Base-by-base conservation (phyloP, 2,329 filamentous ascomycete genomes). In the Nemania sp. region DNA sequence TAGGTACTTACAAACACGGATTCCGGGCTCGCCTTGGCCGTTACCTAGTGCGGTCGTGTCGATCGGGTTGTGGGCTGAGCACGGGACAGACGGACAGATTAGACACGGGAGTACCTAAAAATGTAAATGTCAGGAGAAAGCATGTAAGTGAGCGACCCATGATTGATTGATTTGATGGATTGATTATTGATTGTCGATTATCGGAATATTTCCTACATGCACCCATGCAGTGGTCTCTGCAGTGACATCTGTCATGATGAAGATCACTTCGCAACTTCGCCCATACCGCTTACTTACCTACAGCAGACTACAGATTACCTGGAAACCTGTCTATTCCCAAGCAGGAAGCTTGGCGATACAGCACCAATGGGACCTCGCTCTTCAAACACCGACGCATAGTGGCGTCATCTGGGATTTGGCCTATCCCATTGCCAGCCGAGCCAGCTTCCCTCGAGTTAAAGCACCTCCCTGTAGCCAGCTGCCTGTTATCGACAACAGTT, bases 401-500 rank as follows among this genome's bases (percentile, higher is more conserved):
- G 47, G 59, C 29, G 47, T 49, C 18, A 58, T 67, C 49, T 29
- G 11, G 20, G 49, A 45, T 53, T 35, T 26, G 24, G 22, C 47
- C 54, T 13, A 64, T 53, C 62, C 54, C 24, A 58, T 38, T 22
- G 32, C 38, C n/a, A n/a, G n/a, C n/a, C n/a, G n/a, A n/a, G n/a
- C 59, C 59, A 22, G 20, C 26, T 47, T 35, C 18, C 59, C 15
- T 45, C 52, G 29, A 10, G 26, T 22, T 41, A 29, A 52, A 58
- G n/a, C 53, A 22, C n/a, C n/a, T 54, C 45, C 29, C n/a, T 32
- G 6, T 20, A 18, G 18, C 32, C 49, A 67, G 49, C 54, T 67
- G 59, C 64, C 64, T 51, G 22, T 67, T 67, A 55, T 67, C 29
- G 55, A 64, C 38, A 59, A 32, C 22, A 43, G 11, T 49, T 47